Evolutionary conservation across 306 rosid genomes (phyloP).

Genomic region (Crotalaria pallida): DNA sequence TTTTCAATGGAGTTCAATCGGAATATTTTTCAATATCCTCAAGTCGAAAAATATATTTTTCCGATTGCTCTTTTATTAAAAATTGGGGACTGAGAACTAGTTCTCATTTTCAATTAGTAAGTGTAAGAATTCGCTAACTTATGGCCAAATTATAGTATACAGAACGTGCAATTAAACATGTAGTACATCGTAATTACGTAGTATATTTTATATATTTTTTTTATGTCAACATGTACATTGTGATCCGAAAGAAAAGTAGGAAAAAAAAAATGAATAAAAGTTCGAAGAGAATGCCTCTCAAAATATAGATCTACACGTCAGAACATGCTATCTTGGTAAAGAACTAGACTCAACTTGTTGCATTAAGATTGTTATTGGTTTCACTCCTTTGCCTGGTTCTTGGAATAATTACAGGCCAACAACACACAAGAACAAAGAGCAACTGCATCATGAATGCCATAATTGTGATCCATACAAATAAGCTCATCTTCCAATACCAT

Average conservation of each 20-base stretch:
- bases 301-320: slow-evolving; percentile 18
- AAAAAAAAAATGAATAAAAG: slow-evolving; percentile 5
- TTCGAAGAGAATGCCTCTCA: slow-evolving; percentile 12
- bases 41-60: too few species aligned
- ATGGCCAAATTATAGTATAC: background rate
- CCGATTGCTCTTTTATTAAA: too few species aligned
- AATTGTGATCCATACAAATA: slow-evolving; percentile 68
- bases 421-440: slow-evolving; percentile 56
- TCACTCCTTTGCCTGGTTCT: slow-evolving; percentile 44
- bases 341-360: slow-evolving; percentile 18
- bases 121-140: background rate
- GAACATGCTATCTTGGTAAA: slow-evolving; percentile 4
- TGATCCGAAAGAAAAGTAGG: background rate
- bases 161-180: slow-evolving; percentile 12
- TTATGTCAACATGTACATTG: slow-evolving; percentile 15
- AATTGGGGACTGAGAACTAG: too few species aligned
- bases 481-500: slow-evolving; percentile 72
- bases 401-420: slow-evolving; percentile 62
- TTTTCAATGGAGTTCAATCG: too few species aligned
- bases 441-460: slow-evolving; percentile 45
- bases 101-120: too few species aligned
- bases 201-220: too few species aligned
- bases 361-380: slow-evolving; percentile 15
- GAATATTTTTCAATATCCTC: too few species aligned
- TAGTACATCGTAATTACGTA: slow-evolving; percentile 11